Conservation (phyloP, 2,329 filamentous ascomycete species). For the Aspergillus japonicus region DNA sequence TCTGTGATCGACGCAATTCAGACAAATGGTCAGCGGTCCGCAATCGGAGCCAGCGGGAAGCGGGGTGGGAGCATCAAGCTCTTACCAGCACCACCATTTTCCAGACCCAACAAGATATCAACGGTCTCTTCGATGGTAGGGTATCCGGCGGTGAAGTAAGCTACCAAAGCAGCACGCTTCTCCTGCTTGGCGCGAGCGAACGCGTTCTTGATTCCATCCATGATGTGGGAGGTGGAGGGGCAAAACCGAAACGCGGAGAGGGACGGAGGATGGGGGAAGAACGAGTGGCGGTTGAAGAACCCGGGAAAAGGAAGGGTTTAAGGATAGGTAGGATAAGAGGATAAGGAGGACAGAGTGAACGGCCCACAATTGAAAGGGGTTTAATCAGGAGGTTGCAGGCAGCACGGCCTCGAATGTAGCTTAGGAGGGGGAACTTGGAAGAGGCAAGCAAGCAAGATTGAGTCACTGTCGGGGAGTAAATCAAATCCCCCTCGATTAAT, state of each 20-base stretch:
- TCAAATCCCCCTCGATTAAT: neutral
- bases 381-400: neutral
- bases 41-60: neutral
- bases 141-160: conserved; percentile 94
- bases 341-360: neutral
- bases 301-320: neutral
- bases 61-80: conserved; percentile 1
- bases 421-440: neutral
- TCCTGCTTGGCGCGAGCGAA: conserved; percentile 60
- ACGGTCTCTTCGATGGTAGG: conserved; percentile 79
- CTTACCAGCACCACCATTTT: conserved; percentile 86
- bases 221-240: conserved; percentile 27
- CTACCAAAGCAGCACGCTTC: conserved; percentile 76
- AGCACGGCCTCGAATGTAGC: neutral
- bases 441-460: neutral
- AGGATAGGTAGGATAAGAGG: neutral
- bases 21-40: neutral
- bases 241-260: conserved; percentile 2
- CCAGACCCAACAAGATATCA: conserved; percentile 81
- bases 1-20: conserved; percentile 53
- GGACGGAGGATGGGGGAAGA: conserved; percentile 1
- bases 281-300: neutral
- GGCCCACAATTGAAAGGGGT: neutral
- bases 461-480: neutral
- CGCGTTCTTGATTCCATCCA: conserved; percentile 56